Base-by-base conservation (phyloP, 306 rosid genomes). In the Gastrolobium villosum region DNA sequence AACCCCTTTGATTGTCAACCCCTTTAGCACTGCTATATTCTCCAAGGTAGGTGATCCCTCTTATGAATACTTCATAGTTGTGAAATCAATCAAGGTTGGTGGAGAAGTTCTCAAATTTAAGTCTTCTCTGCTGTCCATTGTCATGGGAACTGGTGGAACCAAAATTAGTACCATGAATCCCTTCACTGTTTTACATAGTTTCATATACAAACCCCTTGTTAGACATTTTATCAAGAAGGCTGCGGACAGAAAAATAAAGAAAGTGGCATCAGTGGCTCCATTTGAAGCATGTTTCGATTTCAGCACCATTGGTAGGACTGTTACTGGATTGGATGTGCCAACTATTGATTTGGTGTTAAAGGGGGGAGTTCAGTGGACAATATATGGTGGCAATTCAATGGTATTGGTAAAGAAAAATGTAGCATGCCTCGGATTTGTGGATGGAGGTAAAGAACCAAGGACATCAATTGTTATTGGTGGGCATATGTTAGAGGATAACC, bases 401-500 rank as follows among this genome's bases (percentile, higher is more conserved):
- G 75, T 85, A 48, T 44, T 31, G 26, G 78, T 72, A 15, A 44
- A 40, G 3, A 35, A 67, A 7, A 15, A 63, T 4, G 83, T 81
- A 8, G 0, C 57, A 30, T 84, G 88, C 13, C 30, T 84, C 55
- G 83, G 52, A 20, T 85, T 85, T 53, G 78, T 85, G 32, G 57
- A 79, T 71, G 83, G 73, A 5, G 78, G 78, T 0, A 37, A 36
- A 48, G 7, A 20, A 3, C 8, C 45, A 0, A 13, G 1, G 3
- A 2, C 39, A 9, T 32, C 35, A 6, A 5, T 80, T 31, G 62
- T 80, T 8, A 10, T 80, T 11, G 60, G 79, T 10, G 76, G 78
- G 13, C 14, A 40, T 49, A 59, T 35, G 26, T 31, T 79, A 11
- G 66, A 62, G 20, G 67, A 79, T 79, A 71, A 11, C 0, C 28